These are phyloP conservation scores for Lizonia empirigonia DNA, from an alignment of 2,329 filamentous ascomycete species.

Conservation along the genomic window DNA sequence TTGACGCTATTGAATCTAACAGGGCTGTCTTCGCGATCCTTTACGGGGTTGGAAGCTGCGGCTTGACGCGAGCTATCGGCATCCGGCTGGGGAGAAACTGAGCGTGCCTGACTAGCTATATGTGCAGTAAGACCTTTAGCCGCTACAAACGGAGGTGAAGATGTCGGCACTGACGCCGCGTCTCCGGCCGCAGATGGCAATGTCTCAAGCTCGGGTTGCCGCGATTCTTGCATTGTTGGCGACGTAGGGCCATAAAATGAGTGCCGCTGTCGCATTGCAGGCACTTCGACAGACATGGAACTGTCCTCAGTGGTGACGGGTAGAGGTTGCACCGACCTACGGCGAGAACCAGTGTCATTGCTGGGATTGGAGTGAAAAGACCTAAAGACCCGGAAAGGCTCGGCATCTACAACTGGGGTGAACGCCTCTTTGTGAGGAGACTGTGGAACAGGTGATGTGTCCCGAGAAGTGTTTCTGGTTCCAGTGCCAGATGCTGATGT, in stretches of 20 bases:
- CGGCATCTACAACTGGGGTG: constrained; percentile 17
- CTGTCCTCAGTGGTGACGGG: constrained; percentile 45
- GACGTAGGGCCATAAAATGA: constrained; percentile 39
- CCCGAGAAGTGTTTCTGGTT: constrained; percentile 44
- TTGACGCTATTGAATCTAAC: constrained; percentile 32
- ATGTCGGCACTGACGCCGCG: background rate
- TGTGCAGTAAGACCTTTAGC: constrained; percentile 15
- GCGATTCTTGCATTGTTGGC: constrained; percentile 25
- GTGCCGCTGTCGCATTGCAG: constrained; percentile 34
- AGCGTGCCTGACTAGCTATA: constrained; percentile 11
- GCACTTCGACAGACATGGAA: constrained; percentile 25
- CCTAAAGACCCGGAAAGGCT: constrained; percentile 42
- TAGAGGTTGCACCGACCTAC: constrained; percentile 48
- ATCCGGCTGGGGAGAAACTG: background rate
- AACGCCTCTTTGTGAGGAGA: constrained; percentile 42
- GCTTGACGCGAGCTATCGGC: background rate
- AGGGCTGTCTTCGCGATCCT: constrained; percentile 26
- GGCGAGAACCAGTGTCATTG: constrained; percentile 34
- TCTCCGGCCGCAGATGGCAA: background rate
- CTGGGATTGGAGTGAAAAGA: constrained; percentile 48
- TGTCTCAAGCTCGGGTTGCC: constrained; percentile 8
- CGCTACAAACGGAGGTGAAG: background rate
- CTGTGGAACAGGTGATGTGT: constrained; percentile 43
- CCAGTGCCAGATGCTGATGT: constrained; percentile 43
- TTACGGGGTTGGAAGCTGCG: constrained; percentile 1